phyloP scores from a whole-genome alignment of 106 monocot genomes.

The Platanthera zijinensis region DNA sequence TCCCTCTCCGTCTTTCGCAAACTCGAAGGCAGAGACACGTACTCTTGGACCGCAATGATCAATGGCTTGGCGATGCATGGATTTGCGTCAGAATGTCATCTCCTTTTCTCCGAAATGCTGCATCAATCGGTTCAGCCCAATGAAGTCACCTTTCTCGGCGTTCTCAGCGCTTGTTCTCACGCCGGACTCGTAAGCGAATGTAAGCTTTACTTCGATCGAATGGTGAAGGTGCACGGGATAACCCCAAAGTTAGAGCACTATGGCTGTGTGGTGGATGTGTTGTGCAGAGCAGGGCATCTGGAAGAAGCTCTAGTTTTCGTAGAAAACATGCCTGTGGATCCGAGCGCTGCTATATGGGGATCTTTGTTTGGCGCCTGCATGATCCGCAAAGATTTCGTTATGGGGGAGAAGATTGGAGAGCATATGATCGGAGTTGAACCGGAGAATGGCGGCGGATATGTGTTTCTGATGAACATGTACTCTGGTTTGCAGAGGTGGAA shows the following conservation, averaged over 20 bases:
- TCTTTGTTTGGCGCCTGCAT: conserved; percentile 33
- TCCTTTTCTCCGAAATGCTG: conserved; percentile 38
- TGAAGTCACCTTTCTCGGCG: conserved; percentile 40
- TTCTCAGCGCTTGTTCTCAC: conserved; percentile 51
- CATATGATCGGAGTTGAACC: conserved; percentile 12
- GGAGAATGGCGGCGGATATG: conserved; percentile 12
- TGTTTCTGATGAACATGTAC: conserved; percentile 19
- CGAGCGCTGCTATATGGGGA: conserved; percentile 32
- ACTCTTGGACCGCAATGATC: conserved; percentile 47
- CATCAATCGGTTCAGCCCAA: conserved; percentile 14
- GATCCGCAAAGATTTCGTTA: conserved; percentile 14
- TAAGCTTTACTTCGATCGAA: conserved; percentile 30
- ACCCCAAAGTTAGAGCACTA: conserved; percentile 52
- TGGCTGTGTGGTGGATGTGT: conserved; percentile 53
- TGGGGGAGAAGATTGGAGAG: conserved; percentile 21
- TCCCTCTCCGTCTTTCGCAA: conserved; percentile 22
- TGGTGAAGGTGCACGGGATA: conserved; percentile 26
- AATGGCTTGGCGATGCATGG: conserved; percentile 49
- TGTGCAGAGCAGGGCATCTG: conserved; percentile 40
- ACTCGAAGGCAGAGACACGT: conserved; percentile 2
- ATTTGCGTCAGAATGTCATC: conserved; percentile 12
- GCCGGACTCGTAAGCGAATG: conserved; percentile 31
- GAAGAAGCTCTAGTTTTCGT: conserved; percentile 34
- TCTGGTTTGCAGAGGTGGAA: conserved; percentile 16
- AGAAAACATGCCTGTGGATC: conserved; percentile 27